Evolutionary conservation across 2,329 filamentous ascomycete species (phyloP).

Genomic region (Neofusicoccum kwambonambiense): DNA sequence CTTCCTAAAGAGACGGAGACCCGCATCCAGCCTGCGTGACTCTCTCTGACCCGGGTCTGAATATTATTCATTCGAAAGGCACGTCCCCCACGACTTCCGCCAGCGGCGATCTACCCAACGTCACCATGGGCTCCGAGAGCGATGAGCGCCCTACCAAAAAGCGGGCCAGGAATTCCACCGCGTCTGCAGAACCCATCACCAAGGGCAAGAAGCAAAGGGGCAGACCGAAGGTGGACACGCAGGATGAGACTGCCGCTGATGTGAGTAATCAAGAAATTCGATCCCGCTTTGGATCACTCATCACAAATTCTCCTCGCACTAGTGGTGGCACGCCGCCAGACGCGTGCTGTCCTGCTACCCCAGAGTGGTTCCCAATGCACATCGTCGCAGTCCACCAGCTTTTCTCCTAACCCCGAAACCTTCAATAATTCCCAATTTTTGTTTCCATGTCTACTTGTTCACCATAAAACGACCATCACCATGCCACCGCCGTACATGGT

Average conservation of each 20-base stretch:
- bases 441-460: neutral
- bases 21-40: neutral
- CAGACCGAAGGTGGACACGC: constrained; percentile 71
- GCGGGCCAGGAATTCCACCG: constrained; percentile 28
- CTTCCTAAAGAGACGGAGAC: constrained; percentile 3
- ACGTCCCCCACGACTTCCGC: neutral
- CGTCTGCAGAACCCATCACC: constrained; percentile 25
- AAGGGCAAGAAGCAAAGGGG: constrained; percentile 61
- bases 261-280: constrained; percentile 52
- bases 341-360: neutral
- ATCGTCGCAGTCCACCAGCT: neutral
- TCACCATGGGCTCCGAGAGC: constrained; percentile 9
- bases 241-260: constrained; percentile 74
- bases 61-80: neutral
- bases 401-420: neutral
- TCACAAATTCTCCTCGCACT: constrained; percentile 3
- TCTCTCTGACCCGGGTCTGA: neutral
- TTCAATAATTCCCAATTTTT: neutral
- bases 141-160: constrained; percentile 33
- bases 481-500: constrained; percentile 11
- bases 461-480: neutral
- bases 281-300: constrained; percentile 13
- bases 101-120: neutral
- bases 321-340: neutral
- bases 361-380: neutral